Evolutionary conservation across 2,329 filamentous ascomycete genomes (phyloP).

Genomic region (Cryphonectria carpinicola): DNA sequence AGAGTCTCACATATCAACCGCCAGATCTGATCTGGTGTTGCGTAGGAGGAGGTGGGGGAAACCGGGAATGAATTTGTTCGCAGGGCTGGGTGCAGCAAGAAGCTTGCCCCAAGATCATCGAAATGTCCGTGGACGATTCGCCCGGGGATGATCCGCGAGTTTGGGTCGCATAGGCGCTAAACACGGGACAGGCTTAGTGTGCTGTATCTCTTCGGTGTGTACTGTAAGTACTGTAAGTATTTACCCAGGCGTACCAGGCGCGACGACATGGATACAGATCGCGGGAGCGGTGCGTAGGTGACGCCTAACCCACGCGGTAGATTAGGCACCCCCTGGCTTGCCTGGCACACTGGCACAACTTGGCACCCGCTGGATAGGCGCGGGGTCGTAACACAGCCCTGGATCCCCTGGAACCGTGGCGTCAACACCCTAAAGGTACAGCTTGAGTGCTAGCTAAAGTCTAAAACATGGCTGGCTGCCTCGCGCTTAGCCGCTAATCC

Average conservation of each 20-base stretch:
- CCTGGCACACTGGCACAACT: neutral
- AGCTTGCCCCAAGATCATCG: neutral
- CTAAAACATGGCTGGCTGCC: neutral
- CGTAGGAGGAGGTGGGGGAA: neutral
- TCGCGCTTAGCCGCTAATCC: neutral
- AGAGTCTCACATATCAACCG: neutral
- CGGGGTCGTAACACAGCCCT: neutral
- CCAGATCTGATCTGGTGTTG: conserved; percentile 4
- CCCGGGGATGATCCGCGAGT: neutral
- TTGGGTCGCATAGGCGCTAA: neutral
- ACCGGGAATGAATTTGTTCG: neutral
- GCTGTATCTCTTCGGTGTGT: neutral
- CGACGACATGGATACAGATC: neutral
- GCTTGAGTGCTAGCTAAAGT: neutral
- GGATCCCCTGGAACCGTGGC: neutral
- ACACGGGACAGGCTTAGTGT: neutral
- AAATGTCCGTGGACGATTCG: conserved; percentile 4
- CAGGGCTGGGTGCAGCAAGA: neutral
- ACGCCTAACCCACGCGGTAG: neutral
- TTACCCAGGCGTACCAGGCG: no score
- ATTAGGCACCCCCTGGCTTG: neutral
- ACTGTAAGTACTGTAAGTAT: no score
- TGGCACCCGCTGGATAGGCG: neutral
- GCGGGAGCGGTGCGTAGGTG: neutral
- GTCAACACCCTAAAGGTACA: neutral